Percentiles rank a stretch among this genome's conserved stretches.
phyloP scores from a whole-genome alignment of 192 early-diverging fungal species.

The Coemansia sp. region DNA sequence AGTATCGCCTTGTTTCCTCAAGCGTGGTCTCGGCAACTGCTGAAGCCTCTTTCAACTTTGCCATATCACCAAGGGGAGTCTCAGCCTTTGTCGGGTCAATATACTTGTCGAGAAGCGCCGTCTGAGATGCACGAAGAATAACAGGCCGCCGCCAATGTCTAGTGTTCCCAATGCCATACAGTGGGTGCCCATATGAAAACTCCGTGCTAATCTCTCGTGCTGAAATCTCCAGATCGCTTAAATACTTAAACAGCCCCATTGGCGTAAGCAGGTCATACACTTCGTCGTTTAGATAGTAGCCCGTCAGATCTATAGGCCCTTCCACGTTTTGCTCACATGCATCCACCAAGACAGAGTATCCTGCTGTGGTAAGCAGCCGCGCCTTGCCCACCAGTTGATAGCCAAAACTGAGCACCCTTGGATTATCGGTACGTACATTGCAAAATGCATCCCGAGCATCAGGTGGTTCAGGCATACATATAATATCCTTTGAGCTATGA shows the following conservation, averaged over 20 bases:
- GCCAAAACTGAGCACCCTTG: constrained; percentile 10
- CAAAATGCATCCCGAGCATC: constrained; percentile 25
- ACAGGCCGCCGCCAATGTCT: constrained; percentile 18
- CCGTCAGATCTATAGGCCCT: constrained; percentile 5
- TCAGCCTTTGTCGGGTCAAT: background rate
- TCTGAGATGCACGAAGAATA: constrained; percentile 10
- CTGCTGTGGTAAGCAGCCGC: constrained; percentile 24
- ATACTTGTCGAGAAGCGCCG: constrained; percentile 8
- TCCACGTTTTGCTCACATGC: background rate
- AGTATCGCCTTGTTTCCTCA: constrained; percentile 28
- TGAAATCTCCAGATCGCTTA: constrained; percentile 18
- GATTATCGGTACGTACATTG: background rate
- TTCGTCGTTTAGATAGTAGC: constrained; percentile 15
- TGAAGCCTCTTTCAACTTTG: constrained; percentile 17
- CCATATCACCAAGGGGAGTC: constrained; percentile 23
- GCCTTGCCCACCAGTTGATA: constrained; percentile 39
- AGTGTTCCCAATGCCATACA: constrained; percentile 23
- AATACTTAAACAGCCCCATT: constrained; percentile 15
- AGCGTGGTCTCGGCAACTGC: constrained; percentile 19
- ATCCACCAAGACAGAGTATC: constrained; percentile 9
- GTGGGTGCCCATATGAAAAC: constrained; percentile 7
- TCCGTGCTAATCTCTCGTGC: constrained; percentile 3
- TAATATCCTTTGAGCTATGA: constrained; percentile 11
- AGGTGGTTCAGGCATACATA: constrained; percentile 15
- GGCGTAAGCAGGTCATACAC: constrained; percentile 22